A percentile compares a stretch with the other conserved stretches of the same genome.
Evolutionary conservation across 129 eudicot genomes (phyloP).

Genomic region (Cynara cardunculus): DNA sequence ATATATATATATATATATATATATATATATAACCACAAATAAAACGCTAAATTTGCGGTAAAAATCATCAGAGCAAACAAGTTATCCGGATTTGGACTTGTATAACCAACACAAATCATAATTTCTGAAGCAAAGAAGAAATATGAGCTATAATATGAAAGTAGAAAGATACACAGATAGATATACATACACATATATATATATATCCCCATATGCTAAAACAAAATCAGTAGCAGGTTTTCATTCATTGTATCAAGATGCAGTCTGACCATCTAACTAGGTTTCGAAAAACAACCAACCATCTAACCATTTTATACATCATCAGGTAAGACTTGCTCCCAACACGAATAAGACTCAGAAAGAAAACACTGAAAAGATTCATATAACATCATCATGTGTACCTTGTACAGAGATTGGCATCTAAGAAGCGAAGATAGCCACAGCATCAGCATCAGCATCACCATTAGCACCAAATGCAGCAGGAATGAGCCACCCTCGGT

Average conservation of each 20-base stretch:
- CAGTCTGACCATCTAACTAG: constrained; percentile 14
- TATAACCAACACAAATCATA: background rate
- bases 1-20: too few relatives aligned
- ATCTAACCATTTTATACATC: constrained; percentile 33
- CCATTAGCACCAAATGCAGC: constrained; percentile 30
- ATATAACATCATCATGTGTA: background rate
- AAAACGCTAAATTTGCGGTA: background rate
- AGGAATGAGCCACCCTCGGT: constrained; percentile 64
- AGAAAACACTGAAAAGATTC: background rate
- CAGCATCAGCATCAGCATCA: constrained; percentile 1
- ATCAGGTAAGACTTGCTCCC: background rate
- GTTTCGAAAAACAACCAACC: constrained; percentile 22
- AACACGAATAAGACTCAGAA: background rate
- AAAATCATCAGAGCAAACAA: background rate
- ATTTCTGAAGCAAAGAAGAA: background rate
- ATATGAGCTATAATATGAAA: constrained; percentile 7
- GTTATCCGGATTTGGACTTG: background rate
- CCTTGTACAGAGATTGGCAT: background rate
- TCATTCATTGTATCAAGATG: constrained; percentile 12
- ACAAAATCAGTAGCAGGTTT: constrained; percentile 27
- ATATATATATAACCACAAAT: too few relatives aligned
- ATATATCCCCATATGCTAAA: constrained; percentile 16
- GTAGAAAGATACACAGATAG: constrained; percentile 11
- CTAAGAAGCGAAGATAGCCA: constrained; percentile 16
- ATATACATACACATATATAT: too few relatives aligned